A percentile compares a stretch with the other conserved stretches of the same genome.
Evolutionary conservation across 2,329 filamentous ascomycete genomes (phyloP).

Genomic region (Stagonosporopsis rhizophila): DNA sequence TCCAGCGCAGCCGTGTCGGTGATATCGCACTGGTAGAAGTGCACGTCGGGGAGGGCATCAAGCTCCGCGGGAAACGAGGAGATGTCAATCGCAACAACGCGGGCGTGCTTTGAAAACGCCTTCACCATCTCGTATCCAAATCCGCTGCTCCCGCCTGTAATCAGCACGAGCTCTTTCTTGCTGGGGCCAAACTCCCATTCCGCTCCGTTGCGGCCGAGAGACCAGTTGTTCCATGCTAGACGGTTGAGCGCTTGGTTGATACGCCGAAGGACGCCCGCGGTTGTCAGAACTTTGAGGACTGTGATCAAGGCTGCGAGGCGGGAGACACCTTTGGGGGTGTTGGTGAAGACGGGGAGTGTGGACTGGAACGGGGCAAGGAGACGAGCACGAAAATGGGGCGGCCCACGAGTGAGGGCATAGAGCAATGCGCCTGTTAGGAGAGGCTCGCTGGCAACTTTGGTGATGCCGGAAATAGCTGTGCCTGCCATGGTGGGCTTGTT

Average conservation of each 20-base stretch:
- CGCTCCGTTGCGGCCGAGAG: constrained; percentile 30
- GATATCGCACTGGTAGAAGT: constrained; percentile 39
- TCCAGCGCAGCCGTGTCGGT: constrained; percentile 27
- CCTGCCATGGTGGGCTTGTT: constrained; percentile 12
- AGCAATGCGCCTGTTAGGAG: constrained; percentile 31
- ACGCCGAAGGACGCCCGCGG: constrained; percentile 24
- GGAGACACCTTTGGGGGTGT: constrained; percentile 28
- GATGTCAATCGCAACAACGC: constrained; percentile 36
- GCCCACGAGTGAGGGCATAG: constrained; percentile 35
- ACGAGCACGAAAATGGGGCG: constrained; percentile 28
- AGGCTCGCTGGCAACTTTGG: constrained; percentile 21
- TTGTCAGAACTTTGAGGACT: constrained; percentile 32
- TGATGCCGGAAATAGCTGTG: constrained; percentile 3
- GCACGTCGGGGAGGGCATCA: constrained; percentile 28
- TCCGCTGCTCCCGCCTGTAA: constrained; percentile 40
- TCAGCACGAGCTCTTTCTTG: constrained; percentile 37
- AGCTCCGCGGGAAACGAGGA: constrained; percentile 32
- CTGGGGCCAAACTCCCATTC: constrained; percentile 29
- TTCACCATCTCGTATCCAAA: constrained; percentile 43
- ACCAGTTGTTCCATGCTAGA: constrained; percentile 48
- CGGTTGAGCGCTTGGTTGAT: constrained; percentile 29
- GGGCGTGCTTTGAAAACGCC: constrained; percentile 28
- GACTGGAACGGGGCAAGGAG: constrained; percentile 32
- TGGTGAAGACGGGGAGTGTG: constrained; percentile 19
- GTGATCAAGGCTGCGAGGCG: constrained; percentile 26